Percentiles rank a stretch among this genome's conserved stretches.
Evolutionary conservation across 2,329 filamentous ascomycete species (phyloP).

Genomic region (Cercospora berteroae): DNA sequence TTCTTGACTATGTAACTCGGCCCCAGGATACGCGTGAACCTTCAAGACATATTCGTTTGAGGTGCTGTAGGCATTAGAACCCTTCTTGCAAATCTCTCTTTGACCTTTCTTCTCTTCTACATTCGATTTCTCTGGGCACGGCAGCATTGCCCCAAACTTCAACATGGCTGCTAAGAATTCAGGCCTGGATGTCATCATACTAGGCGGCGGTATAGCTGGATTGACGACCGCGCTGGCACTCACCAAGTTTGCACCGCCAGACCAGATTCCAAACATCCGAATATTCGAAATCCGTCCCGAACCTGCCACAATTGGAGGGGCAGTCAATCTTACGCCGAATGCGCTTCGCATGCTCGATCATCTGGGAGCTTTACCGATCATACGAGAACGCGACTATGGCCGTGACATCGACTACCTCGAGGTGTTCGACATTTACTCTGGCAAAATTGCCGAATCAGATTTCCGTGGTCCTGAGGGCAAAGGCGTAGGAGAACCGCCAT

Average conservation of each 20-base stretch:
- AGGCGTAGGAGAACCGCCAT: slow-evolving; percentile 46
- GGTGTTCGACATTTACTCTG: slow-evolving; percentile 47
- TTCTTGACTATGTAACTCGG: slow-evolving; percentile 5
- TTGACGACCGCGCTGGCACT: slow-evolving; percentile 52
- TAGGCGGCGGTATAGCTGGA: slow-evolving; percentile 54
- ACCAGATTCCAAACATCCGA: slow-evolving; percentile 42
- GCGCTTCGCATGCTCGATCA: slow-evolving; percentile 43
- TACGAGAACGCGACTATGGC: slow-evolving; percentile 42
- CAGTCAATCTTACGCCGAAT: slow-evolving; percentile 50
- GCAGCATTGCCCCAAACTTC: background rate
- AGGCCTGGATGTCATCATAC: slow-evolving; percentile 46
- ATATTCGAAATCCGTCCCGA: slow-evolving; percentile 51
- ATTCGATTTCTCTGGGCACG: background rate
- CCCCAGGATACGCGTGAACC: background rate
- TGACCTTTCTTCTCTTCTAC: background rate
- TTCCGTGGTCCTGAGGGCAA: slow-evolving; percentile 45
- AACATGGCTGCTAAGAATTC: slow-evolving; percentile 33
- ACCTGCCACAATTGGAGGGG: slow-evolving; percentile 48
- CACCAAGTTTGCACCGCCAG: slow-evolving; percentile 43
- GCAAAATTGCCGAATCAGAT: slow-evolving; percentile 44
- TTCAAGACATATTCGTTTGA: background rate
- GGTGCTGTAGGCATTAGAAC: background rate
- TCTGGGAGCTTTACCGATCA: slow-evolving; percentile 38
- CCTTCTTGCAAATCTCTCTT: background rate
- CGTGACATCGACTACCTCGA: slow-evolving; percentile 45